phyloP scores from a whole-genome alignment of 768 basidiomycete species.

The Porphyrellus cyaneotinctus region DNA sequence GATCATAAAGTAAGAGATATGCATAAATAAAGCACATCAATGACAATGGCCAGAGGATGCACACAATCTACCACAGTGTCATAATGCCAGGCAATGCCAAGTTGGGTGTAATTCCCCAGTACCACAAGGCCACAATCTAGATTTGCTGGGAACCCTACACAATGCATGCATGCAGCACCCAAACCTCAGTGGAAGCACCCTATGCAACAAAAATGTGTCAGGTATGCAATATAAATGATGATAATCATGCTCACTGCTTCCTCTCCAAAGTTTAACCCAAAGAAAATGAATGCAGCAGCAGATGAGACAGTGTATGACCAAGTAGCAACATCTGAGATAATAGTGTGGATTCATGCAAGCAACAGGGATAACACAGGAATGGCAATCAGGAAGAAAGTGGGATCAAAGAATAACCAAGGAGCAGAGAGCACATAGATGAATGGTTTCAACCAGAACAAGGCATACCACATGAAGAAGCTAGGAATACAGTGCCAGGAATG shows the following conservation, averaged over 20 bases:
- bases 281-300: conserved; percentile 90
- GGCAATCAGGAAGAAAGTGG: conserved; percentile 90
- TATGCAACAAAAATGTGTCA: conserved; percentile 25
- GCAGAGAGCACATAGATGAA: conserved; percentile 81
- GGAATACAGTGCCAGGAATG: conserved; percentile 85
- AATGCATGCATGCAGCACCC: conserved; percentile 86
- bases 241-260: conserved; percentile 64
- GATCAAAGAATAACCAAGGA: conserved; percentile 89
- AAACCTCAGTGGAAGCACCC: conserved; percentile 93
- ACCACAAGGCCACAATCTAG: conserved; percentile 95
- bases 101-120: conserved; percentile 85
- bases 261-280: conserved; percentile 95
- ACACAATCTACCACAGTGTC: conserved; percentile 82
- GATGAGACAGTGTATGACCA: conserved; percentile 94
- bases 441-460: conserved; percentile 81
- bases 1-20: conserved; percentile 79
- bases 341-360: conserved; percentile 58
- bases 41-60: conserved; percentile 79
- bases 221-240: not conserved
- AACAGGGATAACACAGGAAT: conserved; percentile 68
- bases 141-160: conserved; percentile 95
- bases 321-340: conserved; percentile 72
- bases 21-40: conserved; percentile 71
- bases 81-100: conserved; percentile 44
- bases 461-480: conserved; percentile 89